phyloP scores from a whole-genome alignment of 1,139 yeast species.

The Wickerhamiella infanticola region DNA sequence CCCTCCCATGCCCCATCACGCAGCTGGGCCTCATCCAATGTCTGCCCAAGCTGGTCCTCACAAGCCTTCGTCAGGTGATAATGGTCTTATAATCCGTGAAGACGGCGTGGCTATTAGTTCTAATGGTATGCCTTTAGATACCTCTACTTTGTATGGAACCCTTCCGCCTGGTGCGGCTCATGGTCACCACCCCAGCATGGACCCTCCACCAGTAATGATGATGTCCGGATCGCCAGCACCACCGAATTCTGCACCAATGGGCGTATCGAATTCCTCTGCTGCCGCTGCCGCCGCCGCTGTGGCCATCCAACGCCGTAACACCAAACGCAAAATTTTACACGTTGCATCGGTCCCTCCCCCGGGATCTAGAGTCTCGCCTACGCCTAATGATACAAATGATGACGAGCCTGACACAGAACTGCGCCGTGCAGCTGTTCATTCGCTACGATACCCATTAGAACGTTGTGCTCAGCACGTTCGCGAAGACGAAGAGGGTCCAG shows the following conservation, averaged over 20 bases:
- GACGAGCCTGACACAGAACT: conserved; percentile 36
- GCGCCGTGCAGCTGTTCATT: conserved; percentile 30
- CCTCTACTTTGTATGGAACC: background rate
- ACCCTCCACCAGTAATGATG: background rate
- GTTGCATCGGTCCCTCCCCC: background rate
- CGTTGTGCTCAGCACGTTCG: conserved; percentile 39
- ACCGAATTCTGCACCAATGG: background rate
- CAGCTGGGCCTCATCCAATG: background rate
- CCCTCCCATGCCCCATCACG: background rate
- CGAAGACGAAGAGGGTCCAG: conserved; percentile 28
- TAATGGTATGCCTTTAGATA: background rate
- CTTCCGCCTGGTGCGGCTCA: background rate
- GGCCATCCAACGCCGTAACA: background rate
- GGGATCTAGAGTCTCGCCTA: background rate
- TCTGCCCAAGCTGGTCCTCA: background rate
- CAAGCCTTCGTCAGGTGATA: background rate
- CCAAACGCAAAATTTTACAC: background rate
- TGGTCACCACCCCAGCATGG: background rate
- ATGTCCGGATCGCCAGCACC: background rate
- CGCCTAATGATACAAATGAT: conserved; percentile 15
- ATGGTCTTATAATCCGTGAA: background rate
- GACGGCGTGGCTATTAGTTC: background rate
- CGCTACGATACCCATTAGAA: conserved; percentile 25
- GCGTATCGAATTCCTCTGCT: background rate
- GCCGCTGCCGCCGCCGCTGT: background rate